Percentiles rank a stretch among this genome's conserved stretches.
Evolutionary conservation across 225 moss, liverwort and hornwort genomes (phyloP).

Genomic region (Climacium dendroides): DNA sequence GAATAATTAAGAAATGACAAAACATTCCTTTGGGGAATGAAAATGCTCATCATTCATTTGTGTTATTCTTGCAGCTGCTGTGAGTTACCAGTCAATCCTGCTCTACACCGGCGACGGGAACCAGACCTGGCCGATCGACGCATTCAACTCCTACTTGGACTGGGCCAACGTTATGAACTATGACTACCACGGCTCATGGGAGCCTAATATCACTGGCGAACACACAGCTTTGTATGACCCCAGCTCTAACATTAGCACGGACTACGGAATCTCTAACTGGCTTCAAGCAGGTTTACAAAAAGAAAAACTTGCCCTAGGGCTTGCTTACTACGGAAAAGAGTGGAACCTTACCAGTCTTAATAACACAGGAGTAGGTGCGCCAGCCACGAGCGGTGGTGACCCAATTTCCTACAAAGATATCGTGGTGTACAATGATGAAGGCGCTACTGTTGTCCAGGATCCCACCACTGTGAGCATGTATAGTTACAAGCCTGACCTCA

Average conservation of each 20-base stretch:
- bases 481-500: constrained; percentile 22
- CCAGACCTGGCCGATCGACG: constrained; percentile 48
- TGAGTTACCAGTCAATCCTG: constrained; percentile 28
- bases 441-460: constrained; percentile 26
- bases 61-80: constrained; percentile 17
- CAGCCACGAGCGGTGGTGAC: constrained; percentile 42
- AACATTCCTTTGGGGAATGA: not conserved
- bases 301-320: constrained; percentile 48
- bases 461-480: constrained; percentile 20
- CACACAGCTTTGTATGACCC: constrained; percentile 67
- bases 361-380: constrained; percentile 31
- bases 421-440: constrained; percentile 23
- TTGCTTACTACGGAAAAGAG: constrained; percentile 60
- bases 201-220: constrained; percentile 40
- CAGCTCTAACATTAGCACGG: constrained; percentile 14
- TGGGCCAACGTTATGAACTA: constrained; percentile 51
- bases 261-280: constrained; percentile 70
- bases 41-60: not conserved
- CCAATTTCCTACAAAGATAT: constrained; percentile 14
- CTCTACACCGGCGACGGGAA: constrained; percentile 20
- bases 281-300: constrained; percentile 43
- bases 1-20: not conserved
- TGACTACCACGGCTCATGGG: constrained; percentile 60
- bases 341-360: constrained; percentile 52
- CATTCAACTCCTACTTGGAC: constrained; percentile 57